phyloP scores from a whole-genome alignment of 2,329 filamentous ascomycete species.

The Xylariaceae sp. region DNA sequence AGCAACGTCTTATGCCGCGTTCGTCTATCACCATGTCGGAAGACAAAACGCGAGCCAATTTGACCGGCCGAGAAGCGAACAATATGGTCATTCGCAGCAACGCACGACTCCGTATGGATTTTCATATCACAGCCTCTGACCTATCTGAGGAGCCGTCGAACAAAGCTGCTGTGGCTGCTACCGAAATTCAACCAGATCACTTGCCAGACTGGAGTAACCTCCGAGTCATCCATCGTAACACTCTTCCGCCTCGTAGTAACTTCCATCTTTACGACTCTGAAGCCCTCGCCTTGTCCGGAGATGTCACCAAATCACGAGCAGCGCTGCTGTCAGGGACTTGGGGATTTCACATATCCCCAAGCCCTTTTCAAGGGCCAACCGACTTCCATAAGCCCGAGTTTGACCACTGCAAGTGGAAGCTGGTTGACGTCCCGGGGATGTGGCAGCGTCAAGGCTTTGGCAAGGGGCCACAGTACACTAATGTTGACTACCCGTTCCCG shows the following conservation, averaged over 20 bases:
- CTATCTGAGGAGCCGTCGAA: background rate
- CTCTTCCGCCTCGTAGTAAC: conserved; percentile 53
- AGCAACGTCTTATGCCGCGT: too few relatives aligned
- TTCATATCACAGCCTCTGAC: conserved; percentile 11
- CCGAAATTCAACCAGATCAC: conserved; percentile 29
- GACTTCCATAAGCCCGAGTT: conserved; percentile 39
- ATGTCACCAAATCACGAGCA: conserved; percentile 38
- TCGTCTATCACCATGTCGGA: conserved; percentile 6
- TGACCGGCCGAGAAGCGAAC: background rate
- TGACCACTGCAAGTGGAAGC: conserved; percentile 37
- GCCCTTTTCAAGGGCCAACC: conserved; percentile 44
- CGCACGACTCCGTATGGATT: conserved; percentile 23
- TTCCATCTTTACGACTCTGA: conserved; percentile 53
- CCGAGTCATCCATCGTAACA: conserved; percentile 57
- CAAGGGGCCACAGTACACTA: conserved; percentile 60
- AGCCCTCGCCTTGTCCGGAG: conserved; percentile 45
- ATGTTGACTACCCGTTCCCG: conserved; percentile 60
- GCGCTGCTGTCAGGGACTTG: conserved; percentile 51
- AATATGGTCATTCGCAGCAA: conserved; percentile 16
- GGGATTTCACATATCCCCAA: conserved; percentile 49
- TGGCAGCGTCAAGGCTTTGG: conserved; percentile 69
- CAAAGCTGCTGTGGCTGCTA: background rate
- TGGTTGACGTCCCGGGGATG: conserved; percentile 61
- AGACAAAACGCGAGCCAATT: background rate
- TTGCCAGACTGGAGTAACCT: conserved; percentile 62